Conservation (phyloP, 73 alveolate genomes). For the Paramecium bursaria region DNA sequence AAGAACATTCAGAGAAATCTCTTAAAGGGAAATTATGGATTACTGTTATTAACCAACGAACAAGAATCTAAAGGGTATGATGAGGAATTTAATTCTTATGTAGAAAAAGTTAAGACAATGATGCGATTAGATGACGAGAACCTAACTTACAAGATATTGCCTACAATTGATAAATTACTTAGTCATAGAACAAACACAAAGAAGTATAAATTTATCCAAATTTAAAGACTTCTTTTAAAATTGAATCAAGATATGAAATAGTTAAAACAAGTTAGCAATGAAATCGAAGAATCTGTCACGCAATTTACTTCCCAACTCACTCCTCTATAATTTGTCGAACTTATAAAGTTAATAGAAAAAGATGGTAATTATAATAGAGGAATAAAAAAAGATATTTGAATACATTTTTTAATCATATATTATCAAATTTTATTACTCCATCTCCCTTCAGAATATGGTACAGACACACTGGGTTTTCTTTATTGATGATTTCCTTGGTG, state of each 20-base stretch:
- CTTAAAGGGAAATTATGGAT: conserved; percentile 36
- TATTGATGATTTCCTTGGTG: no score
- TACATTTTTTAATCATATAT: no score
- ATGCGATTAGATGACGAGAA: conserved; percentile 17
- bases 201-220: no score
- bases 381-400: no score
- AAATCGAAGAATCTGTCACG: background rate
- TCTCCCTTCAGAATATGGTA: no score
- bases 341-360: conserved; percentile 19
- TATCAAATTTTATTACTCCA: no score
- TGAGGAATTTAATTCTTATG: conserved; percentile 55
- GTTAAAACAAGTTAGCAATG: no score
- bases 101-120: conserved; percentile 14
- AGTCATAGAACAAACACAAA: conserved; percentile 19
- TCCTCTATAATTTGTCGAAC: conserved; percentile 38
- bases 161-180: conserved; percentile 29
- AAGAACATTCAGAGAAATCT: conserved; percentile 36
- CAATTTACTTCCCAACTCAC: conserved; percentile 20
- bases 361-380: conserved; percentile 34
- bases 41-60: background rate
- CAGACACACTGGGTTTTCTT: no score
- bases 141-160: background rate
- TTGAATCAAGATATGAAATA: no score
- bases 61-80: conserved; percentile 2
- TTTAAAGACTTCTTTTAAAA: no score